phyloP scores from a whole-genome alignment of 495 filamentous ascomycete genomes.

The Penicillium alfredii region DNA sequence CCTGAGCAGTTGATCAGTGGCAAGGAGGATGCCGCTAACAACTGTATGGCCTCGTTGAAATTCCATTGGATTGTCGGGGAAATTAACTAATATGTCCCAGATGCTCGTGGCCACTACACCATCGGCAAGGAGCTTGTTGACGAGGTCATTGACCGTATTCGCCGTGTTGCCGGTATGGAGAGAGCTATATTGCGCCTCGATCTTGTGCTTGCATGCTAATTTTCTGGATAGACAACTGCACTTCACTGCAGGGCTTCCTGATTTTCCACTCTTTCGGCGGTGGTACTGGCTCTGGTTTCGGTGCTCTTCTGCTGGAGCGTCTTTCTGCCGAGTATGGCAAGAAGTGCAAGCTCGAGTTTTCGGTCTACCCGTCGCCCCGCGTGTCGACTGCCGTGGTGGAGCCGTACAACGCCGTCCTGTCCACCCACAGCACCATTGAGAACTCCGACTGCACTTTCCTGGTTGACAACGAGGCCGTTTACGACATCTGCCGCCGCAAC shows the following conservation, averaged over 20 bases:
- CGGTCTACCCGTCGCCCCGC: constrained; percentile 80
- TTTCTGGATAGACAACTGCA: constrained; percentile 77
- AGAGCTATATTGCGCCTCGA: background rate
- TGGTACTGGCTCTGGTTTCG: constrained; percentile 87
- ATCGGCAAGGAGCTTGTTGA: constrained; percentile 89
- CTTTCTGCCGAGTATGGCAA: constrained; percentile 86
- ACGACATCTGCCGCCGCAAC: constrained; percentile 87
- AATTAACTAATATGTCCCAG: constrained; percentile 35
- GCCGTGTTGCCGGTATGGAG: constrained; percentile 67
- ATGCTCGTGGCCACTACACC: constrained; percentile 90
- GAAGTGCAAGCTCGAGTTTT: constrained; percentile 93
- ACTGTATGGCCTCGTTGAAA: constrained; percentile 46
- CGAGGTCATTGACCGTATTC: constrained; percentile 75
- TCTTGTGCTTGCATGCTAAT: constrained; percentile 13
- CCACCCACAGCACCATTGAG: constrained; percentile 89
- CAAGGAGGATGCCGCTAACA: constrained; percentile 93
- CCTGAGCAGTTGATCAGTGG: constrained; percentile 83
- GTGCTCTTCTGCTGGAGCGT: constrained; percentile 79
- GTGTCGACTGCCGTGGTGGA: constrained; percentile 86
- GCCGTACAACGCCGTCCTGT: constrained; percentile 89
- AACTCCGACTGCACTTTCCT: constrained; percentile 91
- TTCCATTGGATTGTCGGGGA: background rate
- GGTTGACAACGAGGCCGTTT: constrained; percentile 90
- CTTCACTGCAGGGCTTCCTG: constrained; percentile 82
- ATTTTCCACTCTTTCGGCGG: constrained; percentile 94